Evolutionary conservation across 306 rosid species (phyloP), one percentile per base, ranked within the genome.

Genomic region (Cucumis melo): DNA sequence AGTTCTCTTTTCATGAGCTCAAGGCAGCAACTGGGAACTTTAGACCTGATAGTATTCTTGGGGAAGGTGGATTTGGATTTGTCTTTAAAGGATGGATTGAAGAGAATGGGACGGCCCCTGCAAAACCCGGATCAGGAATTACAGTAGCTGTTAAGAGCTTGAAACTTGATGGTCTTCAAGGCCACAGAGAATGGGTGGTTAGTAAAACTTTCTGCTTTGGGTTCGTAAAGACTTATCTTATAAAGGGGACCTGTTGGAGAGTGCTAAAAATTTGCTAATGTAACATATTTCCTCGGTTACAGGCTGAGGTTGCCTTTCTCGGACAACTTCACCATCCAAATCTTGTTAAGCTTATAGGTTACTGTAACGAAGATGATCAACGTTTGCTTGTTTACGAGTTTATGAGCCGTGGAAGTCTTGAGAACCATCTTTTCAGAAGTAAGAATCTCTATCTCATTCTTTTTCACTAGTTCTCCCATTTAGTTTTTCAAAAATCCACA

Each of bases 141-240:
- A 91, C 98, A 0, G 98, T 93, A 67, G 98, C 98, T 68, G 96
- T 93, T 62, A 93, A 93, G 87, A 93, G 92, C 88, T 87, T 93
- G 84, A 93, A 93, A 83, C 93, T 90, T 44, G 98, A 93, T 80
- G 98, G 96, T 60, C 98, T 93, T 68, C 98, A 93, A 75, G 98
- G 98, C 81, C 98, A 93, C 81, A 91, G 98, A 90, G 98, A 93
- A 90, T 93, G 98, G 98, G 89, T 91, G 97, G 98, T 93, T 88
- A 93, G 97, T 93, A 88, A 82, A 81, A 81, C 83, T 88, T 85
- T 91, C 83, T 87, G 86, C 87, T 80, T 89, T 73, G 76, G 61
- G 46, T 73, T 73, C 41, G 44, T 73, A 51, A 29, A 48, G 59
- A 48, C 55, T 24, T 15, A 17, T 29, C 59, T 48, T 70, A 15